Evolutionary conservation across 345 rosid species (phyloP).

Genomic region (Acer yangbiense): DNA sequence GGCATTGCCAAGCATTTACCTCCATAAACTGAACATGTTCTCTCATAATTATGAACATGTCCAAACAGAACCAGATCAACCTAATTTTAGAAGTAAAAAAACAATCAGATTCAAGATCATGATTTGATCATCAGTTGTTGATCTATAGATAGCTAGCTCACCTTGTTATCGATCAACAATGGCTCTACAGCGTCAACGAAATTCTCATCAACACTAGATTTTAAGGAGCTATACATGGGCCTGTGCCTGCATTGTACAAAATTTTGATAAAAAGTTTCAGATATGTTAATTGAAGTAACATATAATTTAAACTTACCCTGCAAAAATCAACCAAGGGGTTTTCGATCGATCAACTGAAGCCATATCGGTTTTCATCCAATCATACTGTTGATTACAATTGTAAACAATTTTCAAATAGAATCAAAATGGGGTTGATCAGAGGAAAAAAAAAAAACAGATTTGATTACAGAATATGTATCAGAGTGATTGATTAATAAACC

Average conservation of each 20-base stretch:
- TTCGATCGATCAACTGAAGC: slow-evolving; percentile 53
- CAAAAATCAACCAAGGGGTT: slow-evolving; percentile 69
- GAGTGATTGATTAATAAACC: slow-evolving; percentile 25
- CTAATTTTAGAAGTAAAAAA: slow-evolving; percentile 18
- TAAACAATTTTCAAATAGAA: not conserved
- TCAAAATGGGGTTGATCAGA: not conserved
- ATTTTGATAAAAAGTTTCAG: not conserved
- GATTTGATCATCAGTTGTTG: no score
- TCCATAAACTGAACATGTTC: slow-evolving; percentile 55
- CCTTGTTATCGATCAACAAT: slow-evolving; percentile 50
- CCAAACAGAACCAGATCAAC: slow-evolving; percentile 63
- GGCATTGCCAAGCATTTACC: slow-evolving; percentile 53
- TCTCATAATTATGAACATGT: slow-evolving; percentile 73
- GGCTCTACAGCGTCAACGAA: slow-evolving; percentile 49
- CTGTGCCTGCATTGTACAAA: slow-evolving; percentile 52
- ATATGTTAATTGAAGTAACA: no score
- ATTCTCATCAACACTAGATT: slow-evolving; percentile 5
- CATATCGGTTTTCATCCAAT: slow-evolving; percentile 61
- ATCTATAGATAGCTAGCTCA: no score
- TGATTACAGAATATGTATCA: not conserved
- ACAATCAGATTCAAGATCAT: no score
- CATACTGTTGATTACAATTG: slow-evolving; percentile 31
- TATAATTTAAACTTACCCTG: slow-evolving; percentile 40
- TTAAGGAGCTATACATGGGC: slow-evolving; percentile 57
- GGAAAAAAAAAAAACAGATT: no score